These are phyloP conservation scores for Aquilaria sinensis DNA, from an alignment of 345 rosid genomes.

Conservation along the genomic window DNA sequence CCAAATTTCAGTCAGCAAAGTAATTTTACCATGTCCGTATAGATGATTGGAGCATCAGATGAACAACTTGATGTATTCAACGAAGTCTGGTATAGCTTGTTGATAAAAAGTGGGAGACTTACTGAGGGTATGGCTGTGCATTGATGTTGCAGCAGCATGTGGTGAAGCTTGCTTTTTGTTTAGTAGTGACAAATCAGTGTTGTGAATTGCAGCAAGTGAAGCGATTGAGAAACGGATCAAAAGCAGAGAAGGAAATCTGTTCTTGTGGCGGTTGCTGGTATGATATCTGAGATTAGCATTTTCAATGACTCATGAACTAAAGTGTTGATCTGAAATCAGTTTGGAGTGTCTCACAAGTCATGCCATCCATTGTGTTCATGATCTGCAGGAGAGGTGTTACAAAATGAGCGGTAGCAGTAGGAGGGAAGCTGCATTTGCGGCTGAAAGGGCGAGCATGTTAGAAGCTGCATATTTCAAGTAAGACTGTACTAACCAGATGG, in stretches of 20 bases:
- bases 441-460: conserved; percentile 49
- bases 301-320: neutral
- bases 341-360: neutral
- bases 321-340: neutral
- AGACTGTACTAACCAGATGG: too few relatives aligned
- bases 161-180: neutral
- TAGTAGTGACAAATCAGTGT: conserved; percentile 5
- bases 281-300: conserved; percentile 1
- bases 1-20: neutral
- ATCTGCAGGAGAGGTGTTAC: conserved; percentile 63
- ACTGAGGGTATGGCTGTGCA: conserved; percentile 38
- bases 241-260: conserved; percentile 65
- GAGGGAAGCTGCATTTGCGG: conserved; percentile 30
- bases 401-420: conserved; percentile 29
- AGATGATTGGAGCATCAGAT: conserved; percentile 86
- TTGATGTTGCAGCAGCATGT: neutral
- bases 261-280: conserved; percentile 86
- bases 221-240: conserved; percentile 47
- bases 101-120: conserved; percentile 57
- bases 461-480: conserved; percentile 55
- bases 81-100: conserved; percentile 68
- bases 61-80: conserved; percentile 90
- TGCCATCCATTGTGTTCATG: neutral
- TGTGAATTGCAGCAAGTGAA: conserved; percentile 41
- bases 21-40: conserved; percentile 1